Evolutionary conservation across 1,284 basidiomycete species (phyloP).

Genomic region (Apiotrichum brassicae): DNA sequence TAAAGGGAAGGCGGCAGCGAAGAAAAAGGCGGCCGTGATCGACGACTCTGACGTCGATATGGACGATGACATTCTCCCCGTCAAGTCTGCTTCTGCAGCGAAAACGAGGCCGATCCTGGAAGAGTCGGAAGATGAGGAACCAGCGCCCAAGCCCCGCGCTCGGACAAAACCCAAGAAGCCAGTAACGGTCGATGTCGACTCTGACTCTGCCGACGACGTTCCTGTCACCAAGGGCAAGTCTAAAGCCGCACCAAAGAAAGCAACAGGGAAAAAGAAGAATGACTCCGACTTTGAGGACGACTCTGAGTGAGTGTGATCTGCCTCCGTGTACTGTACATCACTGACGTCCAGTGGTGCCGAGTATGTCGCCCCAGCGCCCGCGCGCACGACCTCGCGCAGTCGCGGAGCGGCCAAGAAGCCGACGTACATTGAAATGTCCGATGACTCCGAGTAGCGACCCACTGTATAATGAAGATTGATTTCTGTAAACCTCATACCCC

Average conservation of each 20-base stretch:
- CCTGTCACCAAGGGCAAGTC: neutral
- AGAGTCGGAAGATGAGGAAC: slow-evolving; percentile 9
- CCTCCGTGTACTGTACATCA: neutral
- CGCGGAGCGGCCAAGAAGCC: slow-evolving; percentile 17
- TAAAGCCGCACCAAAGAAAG: slow-evolving; percentile 10
- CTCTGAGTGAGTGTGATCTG: slow-evolving; percentile 7
- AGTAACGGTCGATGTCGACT: slow-evolving; percentile 27
- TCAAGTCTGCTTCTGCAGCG: slow-evolving; percentile 24
- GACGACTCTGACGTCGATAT: too few species aligned
- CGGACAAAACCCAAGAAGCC: slow-evolving; percentile 52
- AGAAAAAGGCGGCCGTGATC: too few species aligned
- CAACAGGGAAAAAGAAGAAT: slow-evolving; percentile 11
- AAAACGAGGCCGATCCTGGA: slow-evolving; percentile 24
- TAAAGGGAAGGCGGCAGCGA: too few species aligned
- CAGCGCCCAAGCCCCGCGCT: neutral
- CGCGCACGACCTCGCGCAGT: slow-evolving; percentile 3
- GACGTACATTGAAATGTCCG: slow-evolving; percentile 17
- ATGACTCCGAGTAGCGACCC: slow-evolving; percentile 5
- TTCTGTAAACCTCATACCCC: too few species aligned
- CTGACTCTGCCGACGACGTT: slow-evolving; percentile 1
- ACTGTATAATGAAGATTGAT: slow-evolving; percentile 4
- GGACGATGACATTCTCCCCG: too few species aligned
- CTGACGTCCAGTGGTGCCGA: neutral
- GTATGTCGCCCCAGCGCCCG: neutral
- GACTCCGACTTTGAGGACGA: slow-evolving; percentile 17